phyloP scores from a whole-genome alignment of 2,329 filamentous ascomycete genomes.

The Ploettnerulaceae sp. region DNA sequence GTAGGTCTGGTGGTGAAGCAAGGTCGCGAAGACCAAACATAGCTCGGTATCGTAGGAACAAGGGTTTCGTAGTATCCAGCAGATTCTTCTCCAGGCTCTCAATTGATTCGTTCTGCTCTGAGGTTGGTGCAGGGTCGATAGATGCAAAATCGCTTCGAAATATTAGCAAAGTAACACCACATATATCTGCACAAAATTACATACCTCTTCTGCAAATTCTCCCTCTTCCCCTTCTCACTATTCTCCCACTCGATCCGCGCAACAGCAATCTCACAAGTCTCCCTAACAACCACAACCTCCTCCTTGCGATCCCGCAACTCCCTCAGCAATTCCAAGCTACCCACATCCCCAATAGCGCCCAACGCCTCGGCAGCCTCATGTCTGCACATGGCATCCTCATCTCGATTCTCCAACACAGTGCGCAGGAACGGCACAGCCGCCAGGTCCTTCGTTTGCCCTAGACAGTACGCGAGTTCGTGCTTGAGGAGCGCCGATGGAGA shows the following conservation, averaged over 20 bases:
- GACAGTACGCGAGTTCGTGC: slow-evolving; percentile 94
- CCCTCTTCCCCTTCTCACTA: slow-evolving; percentile 62
- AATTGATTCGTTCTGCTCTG: slow-evolving; percentile 65
- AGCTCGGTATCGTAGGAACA: slow-evolving; percentile 91
- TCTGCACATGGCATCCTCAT: slow-evolving; percentile 92
- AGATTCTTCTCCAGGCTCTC: slow-evolving; percentile 70
- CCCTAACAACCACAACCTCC: slow-evolving; percentile 76
- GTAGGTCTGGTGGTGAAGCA: slow-evolving; percentile 84
- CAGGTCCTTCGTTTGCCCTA: slow-evolving; percentile 81
- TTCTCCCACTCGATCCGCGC: slow-evolving; percentile 93
- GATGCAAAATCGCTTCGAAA: slow-evolving; percentile 79
- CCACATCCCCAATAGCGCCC: slow-evolving; percentile 73
- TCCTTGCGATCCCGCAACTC: slow-evolving; percentile 67
- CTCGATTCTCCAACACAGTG: slow-evolving; percentile 66
- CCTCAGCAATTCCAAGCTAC: slow-evolving; percentile 69
- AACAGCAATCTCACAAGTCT: slow-evolving; percentile 96
- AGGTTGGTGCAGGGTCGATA: slow-evolving; percentile 84
- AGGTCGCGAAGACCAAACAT: slow-evolving; percentile 98
- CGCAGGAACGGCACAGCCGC: slow-evolving; percentile 70
- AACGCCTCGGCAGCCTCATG: slow-evolving; percentile 96
- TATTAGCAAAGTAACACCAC: slow-evolving; percentile 16
- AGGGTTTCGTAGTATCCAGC: slow-evolving; percentile 70
- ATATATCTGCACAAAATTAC: slow-evolving; percentile 22
- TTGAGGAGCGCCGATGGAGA: slow-evolving; percentile 89
- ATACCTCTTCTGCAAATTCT: slow-evolving; percentile 79